These are phyloP conservation scores for Uronychia binucleata DNA, from an alignment of 73 alveolate genomes.

Conservation along the genomic window DNA sequence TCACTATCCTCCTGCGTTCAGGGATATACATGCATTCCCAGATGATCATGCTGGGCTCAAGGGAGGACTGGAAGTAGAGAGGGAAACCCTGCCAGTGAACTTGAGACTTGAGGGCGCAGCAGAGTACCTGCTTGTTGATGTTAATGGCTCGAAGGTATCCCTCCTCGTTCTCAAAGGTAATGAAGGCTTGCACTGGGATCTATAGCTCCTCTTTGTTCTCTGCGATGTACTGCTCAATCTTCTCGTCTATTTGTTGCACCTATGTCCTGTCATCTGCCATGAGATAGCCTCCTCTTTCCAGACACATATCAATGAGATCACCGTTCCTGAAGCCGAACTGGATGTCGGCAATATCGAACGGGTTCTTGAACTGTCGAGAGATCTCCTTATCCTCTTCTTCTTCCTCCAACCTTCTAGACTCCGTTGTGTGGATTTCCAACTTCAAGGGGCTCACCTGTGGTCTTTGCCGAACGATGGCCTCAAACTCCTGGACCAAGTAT, in stretches of 20 bases:
- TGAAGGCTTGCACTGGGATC: conserved; percentile 42
- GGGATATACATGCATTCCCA: conserved; percentile 21
- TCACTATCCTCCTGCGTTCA: background rate
- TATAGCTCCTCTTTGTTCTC: background rate
- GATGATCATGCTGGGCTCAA: conserved; percentile 40
- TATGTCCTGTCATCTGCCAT: background rate
- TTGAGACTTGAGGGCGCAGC: background rate
- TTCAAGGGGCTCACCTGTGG: background rate
- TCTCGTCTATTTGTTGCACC: conserved; percentile 21
- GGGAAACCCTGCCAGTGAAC: background rate
- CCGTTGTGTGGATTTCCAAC: background rate
- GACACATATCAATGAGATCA: conserved; percentile 6
- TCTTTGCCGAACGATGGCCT: background rate
- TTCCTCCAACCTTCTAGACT: background rate
- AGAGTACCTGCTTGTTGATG: background rate
- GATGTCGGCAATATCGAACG: background rate
- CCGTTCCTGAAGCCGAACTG: conserved; percentile 6
- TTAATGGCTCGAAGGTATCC: conserved; percentile 6
- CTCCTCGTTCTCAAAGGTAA: conserved; percentile 38
- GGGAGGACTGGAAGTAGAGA: conserved; percentile 3
- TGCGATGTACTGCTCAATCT: conserved; percentile 14
- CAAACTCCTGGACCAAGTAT: conserved; percentile 22
- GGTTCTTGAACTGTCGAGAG: background rate
- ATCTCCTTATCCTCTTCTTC: background rate
- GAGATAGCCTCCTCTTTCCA: background rate